Base-by-base conservation (phyloP, 2,329 filamentous ascomycete species). In the Aspergillus fijiensis region DNA sequence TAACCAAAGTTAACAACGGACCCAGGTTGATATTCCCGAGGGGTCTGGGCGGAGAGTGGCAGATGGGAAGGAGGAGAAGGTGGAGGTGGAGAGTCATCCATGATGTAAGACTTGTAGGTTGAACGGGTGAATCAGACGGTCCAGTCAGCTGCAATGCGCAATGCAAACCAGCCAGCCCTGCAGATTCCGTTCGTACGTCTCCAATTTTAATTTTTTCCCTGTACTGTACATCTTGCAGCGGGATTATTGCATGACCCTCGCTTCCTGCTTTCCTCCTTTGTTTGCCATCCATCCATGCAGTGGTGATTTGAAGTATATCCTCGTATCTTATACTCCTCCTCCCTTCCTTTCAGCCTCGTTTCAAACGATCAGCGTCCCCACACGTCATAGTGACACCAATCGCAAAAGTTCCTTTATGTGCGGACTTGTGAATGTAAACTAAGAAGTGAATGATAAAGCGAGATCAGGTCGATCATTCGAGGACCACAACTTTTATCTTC, bases 311-410 rank as follows among this genome's bases (percentile, higher is more conserved):
- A 39, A 51, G 25, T 14, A 42, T 23, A 3, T 52, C 19, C 29
- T 35, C 50, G 51, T 54, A 54, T 27, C 39, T 55, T 11, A 14
- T 31, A 21, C 9, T 25, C 12, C 51, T n/a, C 4, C n/a, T 70
- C 89, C 88, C 33, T 35, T 68, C 77, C 50, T 87, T 35, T 89
- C 51, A 53, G 29, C 52, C 54, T 48, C 19, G 49, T n/a, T 35
- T 33, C 67, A 39, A 52, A 14, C 11, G 16, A 45, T 45, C 39
- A 45, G 16, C 39, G 6, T 16, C 29, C 52, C 29, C 29, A 55
- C 39, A 33, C 52, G 52, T 55, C 52, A 55, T 55, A 31, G 52
- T 55, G 52, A 55, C 52, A 47, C 51, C 35, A 47, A 23, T 25
- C 51, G 23, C 21, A 27, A 55, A 47, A 55, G 45, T 45, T 29